These are phyloP conservation scores for Saccharomyces kudriavzevii DNA, from an alignment of 805 yeast species.

Conservation along the genomic window DNA sequence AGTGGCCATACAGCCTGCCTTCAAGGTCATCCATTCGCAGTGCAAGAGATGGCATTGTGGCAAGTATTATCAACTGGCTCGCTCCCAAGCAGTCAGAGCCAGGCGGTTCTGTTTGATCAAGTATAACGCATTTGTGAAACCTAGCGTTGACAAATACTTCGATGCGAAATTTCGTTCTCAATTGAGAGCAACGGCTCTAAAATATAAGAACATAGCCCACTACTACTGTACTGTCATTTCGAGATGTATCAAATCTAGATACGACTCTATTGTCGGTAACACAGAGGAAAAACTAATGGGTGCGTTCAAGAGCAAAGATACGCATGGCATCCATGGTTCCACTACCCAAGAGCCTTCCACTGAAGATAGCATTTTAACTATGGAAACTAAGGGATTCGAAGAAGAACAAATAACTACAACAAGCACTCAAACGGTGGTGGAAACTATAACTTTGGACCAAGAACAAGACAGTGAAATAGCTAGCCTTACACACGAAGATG, in stretches of 20 bases:
- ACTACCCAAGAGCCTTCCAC: background rate
- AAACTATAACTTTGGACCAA: conserved; percentile 12
- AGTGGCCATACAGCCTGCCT: background rate
- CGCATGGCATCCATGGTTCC: background rate
- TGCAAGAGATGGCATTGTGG: background rate
- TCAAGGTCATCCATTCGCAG: background rate
- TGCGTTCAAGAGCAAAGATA: background rate
- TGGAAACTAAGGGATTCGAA: background rate
- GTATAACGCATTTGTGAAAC: conserved; percentile 1
- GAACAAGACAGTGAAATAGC: conserved; percentile 2
- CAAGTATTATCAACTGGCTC: background rate
- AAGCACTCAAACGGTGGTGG: conserved; percentile 15
- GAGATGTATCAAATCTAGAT: background rate
- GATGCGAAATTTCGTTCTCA: background rate
- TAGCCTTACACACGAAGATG: conserved; percentile 5
- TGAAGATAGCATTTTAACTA: conserved; percentile 3
- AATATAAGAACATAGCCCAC: background rate
- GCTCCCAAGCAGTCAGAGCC: background rate
- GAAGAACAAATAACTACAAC: background rate
- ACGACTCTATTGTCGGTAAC: background rate
- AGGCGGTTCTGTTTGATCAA: background rate
- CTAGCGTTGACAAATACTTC: conserved; percentile 1
- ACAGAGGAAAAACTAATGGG: background rate
- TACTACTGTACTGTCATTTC: background rate
- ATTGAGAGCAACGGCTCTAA: background rate